These are phyloP conservation scores for Aspergillus arachidicola DNA, from an alignment of 2,329 filamentous ascomycete species.

Conservation along the genomic window DNA sequence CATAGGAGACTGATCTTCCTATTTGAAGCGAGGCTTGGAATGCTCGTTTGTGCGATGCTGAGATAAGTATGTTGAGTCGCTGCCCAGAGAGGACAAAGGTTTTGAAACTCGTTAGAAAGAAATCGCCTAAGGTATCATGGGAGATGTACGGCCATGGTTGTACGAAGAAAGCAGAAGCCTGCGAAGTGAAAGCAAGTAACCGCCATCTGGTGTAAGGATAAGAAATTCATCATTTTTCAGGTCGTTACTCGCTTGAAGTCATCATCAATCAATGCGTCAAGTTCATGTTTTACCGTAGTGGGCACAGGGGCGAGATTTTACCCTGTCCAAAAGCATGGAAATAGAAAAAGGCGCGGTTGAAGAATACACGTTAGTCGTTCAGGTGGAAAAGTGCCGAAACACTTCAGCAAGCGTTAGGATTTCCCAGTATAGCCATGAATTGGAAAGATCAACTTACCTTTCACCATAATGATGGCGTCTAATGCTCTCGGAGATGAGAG, in stretches of 20 bases:
- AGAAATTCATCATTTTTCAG: slow-evolving; percentile 23
- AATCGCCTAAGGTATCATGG: not conserved
- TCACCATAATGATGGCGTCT: slow-evolving; percentile 96
- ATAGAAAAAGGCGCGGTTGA: not conserved
- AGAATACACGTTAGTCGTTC: slow-evolving; percentile 48
- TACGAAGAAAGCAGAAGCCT: not conserved
- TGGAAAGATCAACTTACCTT: slow-evolving; percentile 64
- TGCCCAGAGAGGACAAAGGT: not conserved
- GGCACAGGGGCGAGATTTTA: not conserved
- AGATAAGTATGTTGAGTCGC: not conserved
- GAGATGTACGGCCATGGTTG: slow-evolving; percentile 2
- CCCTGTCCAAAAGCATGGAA: not conserved
- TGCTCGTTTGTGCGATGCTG: not conserved
- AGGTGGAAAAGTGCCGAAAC: slow-evolving; percentile 64
- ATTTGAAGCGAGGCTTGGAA: not conserved
- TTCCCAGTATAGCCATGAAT: slow-evolving; percentile 19
- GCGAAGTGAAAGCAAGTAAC: not conserved
- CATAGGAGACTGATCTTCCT: slow-evolving; percentile 1
- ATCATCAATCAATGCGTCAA: slow-evolving; percentile 22
- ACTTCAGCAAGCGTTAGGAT: slow-evolving; percentile 34
- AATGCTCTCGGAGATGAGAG: slow-evolving; percentile 87
- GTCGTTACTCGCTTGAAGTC: slow-evolving; percentile 25
- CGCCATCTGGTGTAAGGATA: slow-evolving; percentile 5
- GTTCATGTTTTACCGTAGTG: slow-evolving; percentile 1
- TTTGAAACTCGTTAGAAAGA: not conserved